Base-by-base conservation (phyloP, 2,329 filamentous ascomycete species). In the Penicillium sp. region DNA sequence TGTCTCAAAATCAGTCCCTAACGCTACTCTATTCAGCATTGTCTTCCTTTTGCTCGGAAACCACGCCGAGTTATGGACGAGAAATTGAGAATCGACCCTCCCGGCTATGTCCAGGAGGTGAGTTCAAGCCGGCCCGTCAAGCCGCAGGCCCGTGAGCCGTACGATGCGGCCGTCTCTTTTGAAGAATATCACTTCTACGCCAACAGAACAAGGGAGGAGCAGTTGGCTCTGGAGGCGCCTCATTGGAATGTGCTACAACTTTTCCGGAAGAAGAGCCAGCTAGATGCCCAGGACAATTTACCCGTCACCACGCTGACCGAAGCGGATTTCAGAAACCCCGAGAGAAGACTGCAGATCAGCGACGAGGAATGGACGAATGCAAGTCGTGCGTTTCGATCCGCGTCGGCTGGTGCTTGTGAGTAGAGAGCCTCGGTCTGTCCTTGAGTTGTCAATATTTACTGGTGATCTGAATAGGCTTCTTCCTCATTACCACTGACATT, bases 401-500 rank as follows among this genome's bases (percentile, higher is more conserved):
- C 57, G 5, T 57, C 54, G 7, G 54, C 51, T 49, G 57, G 54
- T 15, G 57, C 57, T 24, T 59, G 57, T 59, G 13, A 48, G 54
- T 56, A 10, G 0, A 3, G 18, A 15, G 28, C 0, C 6, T 12
- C 12, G 4, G 7, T 3, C 4, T 12, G 9, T 24, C 16, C 8
- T 28, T 7, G 8, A 7, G 4, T 1, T n/a, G 2, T 18, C 41
- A 8, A 34, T 42, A 12, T 12, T 1, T 6, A 29, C 21, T 31
- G 13, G 29, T 5, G 5, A n/a, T 43, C 18, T 29, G 9, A 2
- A 6, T 9, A 59, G 59, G 66, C 33, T 66, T 64, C 51, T 63
- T 67, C 54, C 61, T 77, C 34, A 75, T 77, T 50, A 77, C 74
- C 1, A 77, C 74, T 2, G 74, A 77, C 45, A 62, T 66, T 46